Percentiles rank a stretch among this genome's conserved stretches.
Conservation (phyloP, 2,329 filamentous ascomycete species). For the Elsinoe fawcettii region DNA sequence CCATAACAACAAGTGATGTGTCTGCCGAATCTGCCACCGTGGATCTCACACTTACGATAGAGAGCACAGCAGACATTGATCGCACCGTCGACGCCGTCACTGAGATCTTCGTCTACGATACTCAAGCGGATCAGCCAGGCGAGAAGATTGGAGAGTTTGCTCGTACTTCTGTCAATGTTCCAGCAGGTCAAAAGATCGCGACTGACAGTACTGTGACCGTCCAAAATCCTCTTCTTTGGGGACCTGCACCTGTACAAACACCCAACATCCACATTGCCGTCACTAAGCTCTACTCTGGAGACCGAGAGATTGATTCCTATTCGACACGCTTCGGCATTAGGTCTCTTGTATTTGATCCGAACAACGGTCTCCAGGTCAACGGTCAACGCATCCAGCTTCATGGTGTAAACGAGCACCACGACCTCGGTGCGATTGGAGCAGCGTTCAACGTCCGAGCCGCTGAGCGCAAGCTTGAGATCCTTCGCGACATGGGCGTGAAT, state of each 20-base stretch:
- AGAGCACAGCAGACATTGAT: constrained; percentile 35
- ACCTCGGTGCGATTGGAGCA: constrained; percentile 43
- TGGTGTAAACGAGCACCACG: constrained; percentile 46
- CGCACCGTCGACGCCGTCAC: constrained; percentile 36
- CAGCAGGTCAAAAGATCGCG: constrained; percentile 27
- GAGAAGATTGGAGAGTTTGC: constrained; percentile 33
- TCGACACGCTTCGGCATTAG: constrained; percentile 47
- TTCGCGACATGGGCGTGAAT: constrained; percentile 45
- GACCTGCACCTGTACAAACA: constrained; percentile 38
- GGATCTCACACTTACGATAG: constrained; percentile 39
- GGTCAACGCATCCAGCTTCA: constrained; percentile 38
- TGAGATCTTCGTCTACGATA: constrained; percentile 35
- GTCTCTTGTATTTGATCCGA: constrained; percentile 33
- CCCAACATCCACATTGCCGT: constrained; percentile 45
- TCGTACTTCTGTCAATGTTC: constrained; percentile 25
- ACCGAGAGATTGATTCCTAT: constrained; percentile 36
- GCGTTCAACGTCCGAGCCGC: constrained; percentile 46
- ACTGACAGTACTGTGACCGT: constrained; percentile 33
- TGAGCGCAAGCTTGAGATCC: constrained; percentile 43
- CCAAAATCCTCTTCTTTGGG: constrained; percentile 41
- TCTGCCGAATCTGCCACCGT: constrained; percentile 40
- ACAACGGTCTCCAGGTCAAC: constrained; percentile 42
- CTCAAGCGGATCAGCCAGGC: constrained; percentile 19
- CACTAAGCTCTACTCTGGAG: constrained; percentile 31
- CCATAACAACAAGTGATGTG: constrained; percentile 40